Evolutionary conservation across 2,329 filamentous ascomycete species (phyloP).

Genomic region (Trichoderma cornu-damae): DNA sequence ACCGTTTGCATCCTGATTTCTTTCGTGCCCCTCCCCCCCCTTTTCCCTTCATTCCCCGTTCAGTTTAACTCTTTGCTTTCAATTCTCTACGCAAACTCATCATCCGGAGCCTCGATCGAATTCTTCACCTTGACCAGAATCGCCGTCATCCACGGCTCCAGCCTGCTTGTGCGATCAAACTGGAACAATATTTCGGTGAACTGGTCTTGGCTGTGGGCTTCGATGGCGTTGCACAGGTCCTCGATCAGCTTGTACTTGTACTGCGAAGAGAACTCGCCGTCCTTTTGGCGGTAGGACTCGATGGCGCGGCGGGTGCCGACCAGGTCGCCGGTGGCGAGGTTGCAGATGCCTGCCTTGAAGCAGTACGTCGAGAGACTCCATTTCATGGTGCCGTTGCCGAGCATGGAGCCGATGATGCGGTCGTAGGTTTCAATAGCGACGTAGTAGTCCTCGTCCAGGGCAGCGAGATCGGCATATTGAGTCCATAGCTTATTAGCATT

Average conservation of each 20-base stretch:
- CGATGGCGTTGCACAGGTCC: slow-evolving; percentile 70
- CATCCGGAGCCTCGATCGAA: slow-evolving; percentile 59
- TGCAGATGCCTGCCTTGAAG: slow-evolving; percentile 88
- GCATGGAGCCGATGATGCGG: slow-evolving; percentile 68
- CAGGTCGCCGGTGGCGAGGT: slow-evolving; percentile 67
- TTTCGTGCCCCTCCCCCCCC: not conserved
- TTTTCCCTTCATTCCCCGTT: not conserved
- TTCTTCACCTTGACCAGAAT: slow-evolving; percentile 79
- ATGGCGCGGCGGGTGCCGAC: slow-evolving; percentile 75
- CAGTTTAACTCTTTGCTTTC: not conserved
- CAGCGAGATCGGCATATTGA: slow-evolving; percentile 84
- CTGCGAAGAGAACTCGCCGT: slow-evolving; percentile 69
- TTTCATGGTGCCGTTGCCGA: slow-evolving; percentile 88
- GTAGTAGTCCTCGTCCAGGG: slow-evolving; percentile 76
- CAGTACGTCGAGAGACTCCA: slow-evolving; percentile 96
- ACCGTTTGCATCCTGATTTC: not conserved
- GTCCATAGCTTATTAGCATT: slow-evolving; percentile 89
- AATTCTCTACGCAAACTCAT: slow-evolving; percentile 38
- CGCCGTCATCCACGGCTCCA: slow-evolving; percentile 96
- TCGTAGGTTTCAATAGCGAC: slow-evolving; percentile 80
- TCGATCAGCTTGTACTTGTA: slow-evolving; percentile 76
- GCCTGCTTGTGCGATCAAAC: slow-evolving; percentile 85
- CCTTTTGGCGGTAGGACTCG: slow-evolving; percentile 74
- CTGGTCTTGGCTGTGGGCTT: slow-evolving; percentile 71
- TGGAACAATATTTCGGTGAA: slow-evolving; percentile 85